Conservation (phyloP, 1,139 yeast species). For the Debaryomycetaceae sp. region DNA sequence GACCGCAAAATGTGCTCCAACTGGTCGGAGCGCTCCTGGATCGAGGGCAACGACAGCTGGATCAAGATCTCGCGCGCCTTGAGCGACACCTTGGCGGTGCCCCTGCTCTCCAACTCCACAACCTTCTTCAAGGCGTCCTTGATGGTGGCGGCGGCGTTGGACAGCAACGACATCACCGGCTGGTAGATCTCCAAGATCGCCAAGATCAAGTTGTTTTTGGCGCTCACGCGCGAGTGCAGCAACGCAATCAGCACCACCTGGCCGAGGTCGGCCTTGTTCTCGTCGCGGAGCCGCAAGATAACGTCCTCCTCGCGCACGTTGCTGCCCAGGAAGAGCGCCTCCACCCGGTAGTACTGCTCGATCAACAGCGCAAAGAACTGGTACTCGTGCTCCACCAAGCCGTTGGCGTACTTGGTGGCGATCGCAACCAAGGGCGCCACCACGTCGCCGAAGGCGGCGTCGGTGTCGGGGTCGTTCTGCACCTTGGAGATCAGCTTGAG, state of each 20-base stretch:
- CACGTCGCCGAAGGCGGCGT: slow-evolving; percentile 46
- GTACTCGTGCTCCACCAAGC: slow-evolving; percentile 81
- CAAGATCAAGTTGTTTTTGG: slow-evolving; percentile 83
- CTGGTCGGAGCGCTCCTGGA: slow-evolving; percentile 94
- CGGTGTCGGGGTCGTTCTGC: slow-evolving; percentile 46
- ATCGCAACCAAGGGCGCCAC: slow-evolving; percentile 72
- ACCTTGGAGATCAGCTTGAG: slow-evolving; percentile 57
- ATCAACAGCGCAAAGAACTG: slow-evolving; percentile 66
- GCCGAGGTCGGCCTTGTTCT: slow-evolving; percentile 69
- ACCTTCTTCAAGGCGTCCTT: slow-evolving; percentile 69
- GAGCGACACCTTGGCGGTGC: slow-evolving; percentile 90
- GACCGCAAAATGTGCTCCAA: slow-evolving; percentile 91
- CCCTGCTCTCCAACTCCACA: slow-evolving; percentile 84
- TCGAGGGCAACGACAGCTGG: slow-evolving; percentile 94
- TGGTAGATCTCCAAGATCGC: slow-evolving; percentile 82
- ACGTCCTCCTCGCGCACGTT: slow-evolving; percentile 82
- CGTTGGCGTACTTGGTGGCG: slow-evolving; percentile 67
- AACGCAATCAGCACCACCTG: slow-evolving; percentile 70
- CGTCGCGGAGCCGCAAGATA: slow-evolving; percentile 80
- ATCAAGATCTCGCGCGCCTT: slow-evolving; percentile 94
- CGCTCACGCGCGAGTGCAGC: slow-evolving; percentile 90
- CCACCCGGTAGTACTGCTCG: slow-evolving; percentile 71
- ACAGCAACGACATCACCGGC: slow-evolving; percentile 64
- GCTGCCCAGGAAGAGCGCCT: slow-evolving; percentile 70
- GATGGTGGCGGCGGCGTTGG: slow-evolving; percentile 66